Evolutionary conservation across 768 basidiomycete species (phyloP).

Genomic region (Tulasnella sp.): DNA sequence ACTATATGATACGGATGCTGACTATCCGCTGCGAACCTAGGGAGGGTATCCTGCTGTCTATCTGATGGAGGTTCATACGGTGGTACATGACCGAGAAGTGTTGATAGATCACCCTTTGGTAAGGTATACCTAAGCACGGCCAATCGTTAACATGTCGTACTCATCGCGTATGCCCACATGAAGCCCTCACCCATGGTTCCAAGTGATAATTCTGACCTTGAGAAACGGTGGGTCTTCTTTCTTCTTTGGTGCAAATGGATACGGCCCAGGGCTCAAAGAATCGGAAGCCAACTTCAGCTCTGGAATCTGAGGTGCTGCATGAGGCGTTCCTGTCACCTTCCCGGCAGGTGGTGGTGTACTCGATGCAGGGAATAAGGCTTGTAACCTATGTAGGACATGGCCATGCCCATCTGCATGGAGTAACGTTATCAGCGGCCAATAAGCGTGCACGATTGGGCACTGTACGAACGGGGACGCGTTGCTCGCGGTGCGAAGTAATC

Average conservation of each 20-base stretch:
- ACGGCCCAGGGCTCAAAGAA: neutral
- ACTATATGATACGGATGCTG: conserved; percentile 18
- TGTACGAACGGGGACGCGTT: no score
- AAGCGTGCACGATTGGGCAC: no score
- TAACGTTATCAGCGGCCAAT: no score
- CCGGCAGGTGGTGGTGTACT: neutral
- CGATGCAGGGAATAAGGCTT: conserved; percentile 7
- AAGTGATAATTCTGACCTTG: conserved; percentile 17
- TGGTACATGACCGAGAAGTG: conserved; percentile 15
- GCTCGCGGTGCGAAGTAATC: no score
- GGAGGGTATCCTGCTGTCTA: conserved; percentile 1
- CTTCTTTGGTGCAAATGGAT: neutral
- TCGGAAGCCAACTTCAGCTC: neutral
- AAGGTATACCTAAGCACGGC: neutral
- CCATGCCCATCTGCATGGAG: neutral
- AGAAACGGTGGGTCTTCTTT: conserved; percentile 4
- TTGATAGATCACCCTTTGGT: conserved; percentile 16
- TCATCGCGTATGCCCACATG: neutral
- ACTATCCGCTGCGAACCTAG: conserved; percentile 13
- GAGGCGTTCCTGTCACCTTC: conserved; percentile 3
- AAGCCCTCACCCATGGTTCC: conserved; percentile 16
- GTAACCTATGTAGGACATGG: conserved; percentile 3
- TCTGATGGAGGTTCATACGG: conserved; percentile 8
- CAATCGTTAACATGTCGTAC: neutral
- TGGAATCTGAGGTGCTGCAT: neutral